Evolutionary conservation across 345 rosid genomes (phyloP), one percentile per base, ranked within the genome.

Genomic region (Eucalyptus cloeziana): DNA sequence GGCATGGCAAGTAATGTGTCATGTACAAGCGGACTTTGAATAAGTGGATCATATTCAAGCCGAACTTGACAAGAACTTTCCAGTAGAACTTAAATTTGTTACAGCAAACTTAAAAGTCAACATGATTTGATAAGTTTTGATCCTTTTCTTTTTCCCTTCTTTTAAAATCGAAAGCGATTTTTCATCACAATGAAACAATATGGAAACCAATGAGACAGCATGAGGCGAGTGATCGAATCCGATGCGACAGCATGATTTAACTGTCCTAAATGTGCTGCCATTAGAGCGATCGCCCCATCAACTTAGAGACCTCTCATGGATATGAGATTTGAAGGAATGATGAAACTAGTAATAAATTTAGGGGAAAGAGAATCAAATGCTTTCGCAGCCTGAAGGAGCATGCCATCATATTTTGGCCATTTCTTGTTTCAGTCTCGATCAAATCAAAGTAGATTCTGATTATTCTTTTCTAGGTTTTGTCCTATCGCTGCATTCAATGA

Each of bases 171-270:
- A 27, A 62, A 62, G 15, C 69, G 12, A 60, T 27, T 62, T 56
- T 62, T 62, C 17, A 27, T 62, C 44, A 2, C 4, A 11, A 62
- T 27, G 15, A 60, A 60, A 60, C 7, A 60, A 27, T 27, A 27
- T 60, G 7, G 69, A 60, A 27, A 27, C 31, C 31, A 60, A 27
- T 30, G n/a, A 62, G 69, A 27, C 15, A 56, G 31, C 16, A 62
- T 0, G 16, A 30, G 69, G 31, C 0, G 8, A 62, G 2, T 1
- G 17, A 30, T 62, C 0, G 8, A 62, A 62, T 62, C 12, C 13
- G 69, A 30, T 27, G 15, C 16, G 8, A 12, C 0, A 4, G 33
- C 31, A 62, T 30, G 69, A 62, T 27, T 27, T 62, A 27, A 62
- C 0, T 1, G 69, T 62, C 69, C 15, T 62, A 62, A 62, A 62